Percentiles rank a stretch among this genome's conserved stretches.
Conservation (phyloP, 768 basidiomycete genomes). For the Naganishia onofrii region DNA sequence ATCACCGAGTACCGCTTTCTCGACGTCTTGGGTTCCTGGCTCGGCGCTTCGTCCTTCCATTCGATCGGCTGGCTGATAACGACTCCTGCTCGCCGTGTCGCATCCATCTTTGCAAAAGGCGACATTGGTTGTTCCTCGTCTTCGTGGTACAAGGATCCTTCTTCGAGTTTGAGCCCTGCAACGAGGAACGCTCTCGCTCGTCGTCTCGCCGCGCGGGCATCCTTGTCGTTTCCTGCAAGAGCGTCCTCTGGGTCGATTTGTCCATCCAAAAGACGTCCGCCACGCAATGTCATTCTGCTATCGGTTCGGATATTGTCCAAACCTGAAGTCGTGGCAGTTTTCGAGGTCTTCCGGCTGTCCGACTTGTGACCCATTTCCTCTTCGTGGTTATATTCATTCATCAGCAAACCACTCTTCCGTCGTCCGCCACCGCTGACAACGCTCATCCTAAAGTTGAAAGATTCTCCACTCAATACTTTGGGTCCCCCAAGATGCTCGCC, state of each 20-base stretch:
- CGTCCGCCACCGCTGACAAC: conserved; percentile 20
- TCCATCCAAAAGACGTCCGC: background rate
- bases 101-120: conserved; percentile 14
- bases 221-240: conserved; percentile 18
- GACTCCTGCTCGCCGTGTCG: conserved; percentile 19
- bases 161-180: conserved; percentile 32
- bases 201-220: conserved; percentile 13
- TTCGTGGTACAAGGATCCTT: conserved; percentile 16
- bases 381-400: background rate
- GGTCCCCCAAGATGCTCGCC: conserved; percentile 33
- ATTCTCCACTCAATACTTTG: conserved; percentile 25
- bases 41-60: background rate
- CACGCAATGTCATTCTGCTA: conserved; percentile 27
- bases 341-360: background rate
- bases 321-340: background rate
- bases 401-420: background rate
- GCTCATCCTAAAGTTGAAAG: conserved; percentile 35
- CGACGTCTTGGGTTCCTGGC: conserved; percentile 15
- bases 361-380: background rate
- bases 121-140: conserved; percentile 5
- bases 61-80: conserved; percentile 19
- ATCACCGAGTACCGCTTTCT: conserved; percentile 31
- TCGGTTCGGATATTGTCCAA: conserved; percentile 23
- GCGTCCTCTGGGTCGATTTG: conserved; percentile 8
- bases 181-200: conserved; percentile 32